Base-by-base conservation (phyloP, 148 eudicot genomes). In the Agrostemma githago region DNA sequence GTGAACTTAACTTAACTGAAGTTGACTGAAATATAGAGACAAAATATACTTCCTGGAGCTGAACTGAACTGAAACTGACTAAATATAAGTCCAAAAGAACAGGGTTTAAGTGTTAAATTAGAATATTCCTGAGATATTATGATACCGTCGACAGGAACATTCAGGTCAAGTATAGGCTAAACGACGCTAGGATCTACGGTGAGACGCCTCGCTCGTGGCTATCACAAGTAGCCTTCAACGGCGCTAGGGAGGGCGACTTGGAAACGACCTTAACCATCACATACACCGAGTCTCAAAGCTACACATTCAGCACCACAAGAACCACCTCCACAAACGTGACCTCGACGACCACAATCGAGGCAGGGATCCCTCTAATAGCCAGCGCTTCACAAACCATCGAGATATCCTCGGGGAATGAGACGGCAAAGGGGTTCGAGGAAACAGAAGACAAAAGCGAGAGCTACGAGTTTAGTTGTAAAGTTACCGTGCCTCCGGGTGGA, bases 161-260 rank as follows among this genome's bases (percentile, higher is more conserved):
- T 20, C 20, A 37, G 43, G 62, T 71, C 4, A 44, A 15, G 8
- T 71, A 71, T 62, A 53, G 73, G 62, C 44, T 71, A 6, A 4
- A 54, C 0, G 73, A 71, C 34, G 62, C 73, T 37, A 57, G 61
- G 20, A 34, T 71, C 43, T 71, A 54, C n/a, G 73, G 62, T 1
- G 42, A 53, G 62, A 1, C 10, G 12, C 73, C 73, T 6, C 73
- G 61, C 12, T 71, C 73, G 38, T 71, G 71, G 71, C 71, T 68
- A 9, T 68, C 71, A 9, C 71, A 68, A n/a, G 71, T 68, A 11
- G 71, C 71, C 71, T 68, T 46, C 40, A 68, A 68, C 57, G 56
- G 21, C 3, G 71, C 71, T 3, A 46, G 21, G 6, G 71, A 44
- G 0, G 14, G 57, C 0, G 71, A 68, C 17, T 44, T 68, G n/a